These are phyloP conservation scores for Paramyrothecium sp. DNA, from an alignment of 2,329 filamentous ascomycete species.

Conservation along the genomic window DNA sequence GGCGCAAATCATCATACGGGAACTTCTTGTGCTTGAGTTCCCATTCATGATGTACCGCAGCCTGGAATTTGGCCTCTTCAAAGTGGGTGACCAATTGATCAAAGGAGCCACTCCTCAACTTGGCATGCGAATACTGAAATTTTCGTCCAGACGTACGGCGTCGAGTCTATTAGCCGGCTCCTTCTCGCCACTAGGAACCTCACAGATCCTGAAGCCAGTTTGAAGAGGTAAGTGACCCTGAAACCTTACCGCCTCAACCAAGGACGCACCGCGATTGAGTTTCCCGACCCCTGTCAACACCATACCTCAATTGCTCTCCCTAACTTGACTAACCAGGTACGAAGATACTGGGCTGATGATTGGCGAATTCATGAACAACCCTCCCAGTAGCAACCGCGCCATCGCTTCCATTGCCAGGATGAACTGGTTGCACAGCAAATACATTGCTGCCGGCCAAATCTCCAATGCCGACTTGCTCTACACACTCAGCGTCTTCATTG, in stretches of 20 bases:
- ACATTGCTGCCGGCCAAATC: constrained; percentile 33
- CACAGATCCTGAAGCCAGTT: neutral
- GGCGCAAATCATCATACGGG: neutral
- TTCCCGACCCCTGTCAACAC: neutral
- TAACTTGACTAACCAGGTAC: neutral
- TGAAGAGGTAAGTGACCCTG: neutral
- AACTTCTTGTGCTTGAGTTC: neutral
- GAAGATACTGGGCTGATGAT: neutral
- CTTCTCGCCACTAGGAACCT: neutral
- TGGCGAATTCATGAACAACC: neutral
- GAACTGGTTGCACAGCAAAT: constrained; percentile 37
- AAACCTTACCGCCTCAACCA: too few species aligned
- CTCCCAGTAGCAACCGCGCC: neutral
- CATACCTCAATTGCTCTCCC: neutral
- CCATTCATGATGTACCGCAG: neutral
- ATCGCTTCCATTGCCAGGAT: constrained; percentile 31
- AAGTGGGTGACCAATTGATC: neutral
- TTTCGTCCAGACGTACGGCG: neutral
- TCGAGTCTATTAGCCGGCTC: neutral
- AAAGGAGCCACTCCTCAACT: too few species aligned
- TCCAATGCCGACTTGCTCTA: constrained; percentile 36
- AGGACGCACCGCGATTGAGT: too few species aligned
- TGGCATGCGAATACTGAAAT: too few species aligned
- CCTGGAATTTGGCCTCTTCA: neutral
- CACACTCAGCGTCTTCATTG: constrained; percentile 56